phyloP scores from a whole-genome alignment of 1,284 basidiomycete genomes.

The Porodaedalea pini region DNA sequence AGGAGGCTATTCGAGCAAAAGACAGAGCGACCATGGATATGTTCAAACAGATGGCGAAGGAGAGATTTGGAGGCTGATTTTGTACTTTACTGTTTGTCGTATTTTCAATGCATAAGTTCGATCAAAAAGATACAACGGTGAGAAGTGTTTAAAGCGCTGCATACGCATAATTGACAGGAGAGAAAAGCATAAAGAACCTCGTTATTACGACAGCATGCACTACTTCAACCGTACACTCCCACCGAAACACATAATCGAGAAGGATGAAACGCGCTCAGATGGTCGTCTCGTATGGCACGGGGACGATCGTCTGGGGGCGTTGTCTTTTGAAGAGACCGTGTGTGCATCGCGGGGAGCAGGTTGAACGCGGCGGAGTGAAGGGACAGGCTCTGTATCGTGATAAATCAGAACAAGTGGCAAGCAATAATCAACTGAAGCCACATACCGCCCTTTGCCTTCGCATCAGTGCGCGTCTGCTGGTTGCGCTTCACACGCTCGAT shows the following conservation, averaged over 20 bases:
- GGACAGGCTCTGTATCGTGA: constrained; percentile 61
- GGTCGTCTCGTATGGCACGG: constrained; percentile 86
- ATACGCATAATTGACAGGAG: constrained; percentile 18
- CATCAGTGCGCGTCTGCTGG: constrained; percentile 79
- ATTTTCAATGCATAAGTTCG: background rate
- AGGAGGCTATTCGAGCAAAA: constrained; percentile 56
- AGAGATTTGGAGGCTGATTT: constrained; percentile 55
- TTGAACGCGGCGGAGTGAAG: constrained; percentile 81
- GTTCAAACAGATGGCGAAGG: constrained; percentile 76
- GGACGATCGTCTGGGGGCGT: constrained; percentile 93
- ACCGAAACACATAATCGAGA: background rate
- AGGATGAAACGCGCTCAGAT: constrained; percentile 47
- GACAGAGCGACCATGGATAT: constrained; percentile 81
- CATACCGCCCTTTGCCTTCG: constrained; percentile 83
- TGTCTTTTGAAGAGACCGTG: constrained; percentile 73
- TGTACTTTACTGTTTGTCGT: background rate
- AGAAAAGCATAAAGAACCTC: constrained; percentile 10
- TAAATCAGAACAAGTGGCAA: constrained; percentile 13
- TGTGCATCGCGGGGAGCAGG: constrained; percentile 79
- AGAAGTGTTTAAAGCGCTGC: constrained; percentile 8
- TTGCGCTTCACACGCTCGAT: constrained; percentile 94
- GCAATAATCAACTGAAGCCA: background rate
- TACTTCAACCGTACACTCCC: constrained; percentile 11
- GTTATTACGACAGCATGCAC: constrained; percentile 5
- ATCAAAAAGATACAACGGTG: background rate